Percentiles rank a stretch among this genome's conserved stretches.
phyloP scores from a whole-genome alignment of 2,329 filamentous ascomycete genomes.

The Hawksworthiomyces lignivorus region DNA sequence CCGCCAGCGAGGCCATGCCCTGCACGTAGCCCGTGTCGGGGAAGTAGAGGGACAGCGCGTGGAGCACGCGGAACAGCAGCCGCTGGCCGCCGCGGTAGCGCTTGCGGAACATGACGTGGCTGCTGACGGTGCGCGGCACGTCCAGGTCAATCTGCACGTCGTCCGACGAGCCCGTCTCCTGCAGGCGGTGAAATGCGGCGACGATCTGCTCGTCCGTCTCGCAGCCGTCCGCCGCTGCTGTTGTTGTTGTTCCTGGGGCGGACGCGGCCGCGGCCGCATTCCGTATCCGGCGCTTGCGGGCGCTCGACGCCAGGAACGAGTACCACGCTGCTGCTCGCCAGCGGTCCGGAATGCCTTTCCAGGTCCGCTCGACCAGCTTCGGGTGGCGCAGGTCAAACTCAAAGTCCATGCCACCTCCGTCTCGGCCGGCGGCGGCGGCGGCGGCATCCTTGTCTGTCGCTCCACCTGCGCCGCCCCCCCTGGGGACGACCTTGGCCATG shows the following conservation, averaged over 20 bases:
- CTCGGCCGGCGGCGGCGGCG: background rate
- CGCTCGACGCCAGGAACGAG: slow-evolving; percentile 76
- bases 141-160: slow-evolving; percentile 97
- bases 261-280: background rate
- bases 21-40: slow-evolving; percentile 92
- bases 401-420: slow-evolving; percentile 45
- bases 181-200: slow-evolving; percentile 62
- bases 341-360: slow-evolving; percentile 96
- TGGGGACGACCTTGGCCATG: slow-evolving; percentile 52
- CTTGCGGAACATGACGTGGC: slow-evolving; percentile 93
- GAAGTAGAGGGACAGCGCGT: slow-evolving; percentile 85
- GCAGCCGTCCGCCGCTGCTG: slow-evolving; percentile 36
- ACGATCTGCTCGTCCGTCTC: slow-evolving; percentile 64
- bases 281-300: slow-evolving; percentile 33
- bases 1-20: slow-evolving; percentile 90
- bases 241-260: background rate
- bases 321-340: slow-evolving; percentile 95
- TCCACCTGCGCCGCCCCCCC: slow-evolving; percentile 37
- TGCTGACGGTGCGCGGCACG: slow-evolving; percentile 87
- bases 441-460: slow-evolving; percentile 28
- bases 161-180: slow-evolving; percentile 70
- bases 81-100: slow-evolving; percentile 90
- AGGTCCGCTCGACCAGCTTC: slow-evolving; percentile 85
- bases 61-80: slow-evolving; percentile 83
- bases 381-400: slow-evolving; percentile 76